Conservation (phyloP, 2,329 filamentous ascomycete species). For the Phaeosphaeriaceae sp. region DNA sequence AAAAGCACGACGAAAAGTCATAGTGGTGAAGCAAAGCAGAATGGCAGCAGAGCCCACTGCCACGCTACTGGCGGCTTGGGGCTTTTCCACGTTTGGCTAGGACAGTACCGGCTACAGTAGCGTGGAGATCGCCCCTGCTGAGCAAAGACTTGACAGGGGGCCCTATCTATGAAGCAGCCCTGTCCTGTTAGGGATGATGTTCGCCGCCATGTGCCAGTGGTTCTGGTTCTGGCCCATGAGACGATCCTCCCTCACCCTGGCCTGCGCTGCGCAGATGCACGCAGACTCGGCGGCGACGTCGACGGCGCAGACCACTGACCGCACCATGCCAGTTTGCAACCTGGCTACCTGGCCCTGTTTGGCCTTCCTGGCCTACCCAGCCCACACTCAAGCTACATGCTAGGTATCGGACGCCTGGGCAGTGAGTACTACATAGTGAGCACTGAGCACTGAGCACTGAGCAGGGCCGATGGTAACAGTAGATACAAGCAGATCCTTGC, state of each 20-base stretch:
- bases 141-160: slow-evolving; percentile 28
- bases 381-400: no score
- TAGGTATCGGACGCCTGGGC: slow-evolving; percentile 20
- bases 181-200: slow-evolving; percentile 36
- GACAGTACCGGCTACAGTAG: slow-evolving; percentile 35
- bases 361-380: no score
- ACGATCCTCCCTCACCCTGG: slow-evolving; percentile 34
- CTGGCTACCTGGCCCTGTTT: no score
- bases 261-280: neutral
- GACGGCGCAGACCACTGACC: slow-evolving; percentile 13
- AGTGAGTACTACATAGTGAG: no score
- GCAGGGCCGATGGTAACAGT: no score
- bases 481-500: slow-evolving; percentile 12
- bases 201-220: slow-evolving; percentile 26
- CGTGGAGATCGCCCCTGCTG: slow-evolving; percentile 41
- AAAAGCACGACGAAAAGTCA: slow-evolving; percentile 22
- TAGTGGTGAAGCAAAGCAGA: slow-evolving; percentile 27
- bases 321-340: slow-evolving; percentile 40
- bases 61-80: slow-evolving; percentile 36
- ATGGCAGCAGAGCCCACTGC: slow-evolving; percentile 36
- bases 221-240: slow-evolving; percentile 44
- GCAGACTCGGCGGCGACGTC: slow-evolving; percentile 18
- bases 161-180: slow-evolving; percentile 31
- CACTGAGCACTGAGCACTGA: no score
- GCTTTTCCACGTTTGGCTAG: slow-evolving; percentile 32